Conservation (phyloP, 2,329 filamentous ascomycete genomes). For the Orbilia oligospora region DNA sequence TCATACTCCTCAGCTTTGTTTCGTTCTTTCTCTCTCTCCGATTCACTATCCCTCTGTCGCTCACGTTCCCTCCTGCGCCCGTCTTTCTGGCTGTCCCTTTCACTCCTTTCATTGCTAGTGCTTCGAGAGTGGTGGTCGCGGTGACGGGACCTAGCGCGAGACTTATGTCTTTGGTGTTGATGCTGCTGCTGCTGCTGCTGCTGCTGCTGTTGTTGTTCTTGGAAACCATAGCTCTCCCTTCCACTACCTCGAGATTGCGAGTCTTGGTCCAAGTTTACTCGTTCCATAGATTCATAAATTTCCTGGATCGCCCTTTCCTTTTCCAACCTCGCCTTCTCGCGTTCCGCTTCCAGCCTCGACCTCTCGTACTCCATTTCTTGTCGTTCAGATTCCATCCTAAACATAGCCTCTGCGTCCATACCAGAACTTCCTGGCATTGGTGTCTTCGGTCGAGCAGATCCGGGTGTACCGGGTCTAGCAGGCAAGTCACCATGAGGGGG, state of each 20-base stretch:
- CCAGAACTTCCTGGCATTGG: conserved; percentile 32
- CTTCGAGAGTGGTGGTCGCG: conserved; percentile 40
- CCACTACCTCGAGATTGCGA: conserved; percentile 2
- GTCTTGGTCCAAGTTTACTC: neutral
- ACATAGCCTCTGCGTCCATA: conserved; percentile 16
- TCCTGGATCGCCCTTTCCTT: conserved; percentile 14
- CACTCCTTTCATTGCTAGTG: conserved; percentile 44
- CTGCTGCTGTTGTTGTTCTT: conserved; percentile 14
- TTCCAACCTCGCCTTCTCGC: conserved; percentile 8
- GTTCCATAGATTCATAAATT: conserved; percentile 23
- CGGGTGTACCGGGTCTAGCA: conserved; percentile 16
- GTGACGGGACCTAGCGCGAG: conserved; percentile 36
- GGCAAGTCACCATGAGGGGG: conserved; percentile 8
- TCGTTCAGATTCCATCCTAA: conserved; percentile 31
- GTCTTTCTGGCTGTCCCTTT: conserved; percentile 16
- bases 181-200: conserved; percentile 15
- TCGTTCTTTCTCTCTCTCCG: conserved; percentile 12
- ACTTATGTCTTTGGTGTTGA: neutral
- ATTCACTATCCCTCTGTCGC: conserved; percentile 19
- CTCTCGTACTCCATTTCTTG: neutral
- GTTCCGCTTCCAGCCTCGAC: neutral
- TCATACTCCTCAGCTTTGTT: conserved; percentile 1
- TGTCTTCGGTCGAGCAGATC: conserved; percentile 42
- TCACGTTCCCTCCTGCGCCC: conserved; percentile 21
- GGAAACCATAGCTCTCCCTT: conserved; percentile 13